A percentile compares a stretch with the other conserved stretches of the same genome.
These are phyloP conservation scores for Hanseniaspora hatyaiensis DNA, from an alignment of 805 yeast genomes.

Conservation along the genomic window DNA sequence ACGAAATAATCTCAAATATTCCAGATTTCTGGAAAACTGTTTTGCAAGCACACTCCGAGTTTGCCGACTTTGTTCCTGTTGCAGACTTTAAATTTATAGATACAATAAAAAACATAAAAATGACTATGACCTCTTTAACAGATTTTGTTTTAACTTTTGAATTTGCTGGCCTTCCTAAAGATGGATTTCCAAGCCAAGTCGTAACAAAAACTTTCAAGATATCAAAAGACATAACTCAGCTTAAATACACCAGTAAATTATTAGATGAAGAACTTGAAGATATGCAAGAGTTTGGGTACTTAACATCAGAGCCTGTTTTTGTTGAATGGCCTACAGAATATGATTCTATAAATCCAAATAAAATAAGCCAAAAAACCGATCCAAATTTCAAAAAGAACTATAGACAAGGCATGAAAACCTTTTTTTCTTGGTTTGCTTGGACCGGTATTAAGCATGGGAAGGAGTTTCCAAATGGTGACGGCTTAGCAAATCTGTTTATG, in stretches of 20 bases:
- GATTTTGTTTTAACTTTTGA: slow-evolving; percentile 40
- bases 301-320: slow-evolving; percentile 43
- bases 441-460: slow-evolving; percentile 67
- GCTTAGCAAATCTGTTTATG: slow-evolving; percentile 54
- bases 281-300: slow-evolving; percentile 44
- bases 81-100: slow-evolving; percentile 73
- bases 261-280: slow-evolving; percentile 30
- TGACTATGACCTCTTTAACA: not conserved
- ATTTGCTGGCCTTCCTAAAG: slow-evolving; percentile 36
- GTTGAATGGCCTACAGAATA: slow-evolving; percentile 47
- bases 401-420: slow-evolving; percentile 64
- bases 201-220: slow-evolving; percentile 50
- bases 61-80: slow-evolving; percentile 64
- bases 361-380: slow-evolving; percentile 37
- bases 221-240: slow-evolving; percentile 22
- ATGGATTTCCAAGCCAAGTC: slow-evolving; percentile 46
- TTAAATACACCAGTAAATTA: slow-evolving; percentile 20
- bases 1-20: slow-evolving; percentile 40
- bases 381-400: slow-evolving; percentile 50
- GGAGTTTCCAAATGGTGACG: slow-evolving; percentile 70
- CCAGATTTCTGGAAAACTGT: slow-evolving; percentile 84
- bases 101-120: slow-evolving; percentile 37
- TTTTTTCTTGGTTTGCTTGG: slow-evolving; percentile 82
- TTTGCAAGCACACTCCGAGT: slow-evolving; percentile 70
- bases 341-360: slow-evolving; percentile 4